Evolutionary conservation across 495 filamentous ascomycete genomes (phyloP), one percentile per base, ranked within the genome.

Genomic region (Amphirosellinia nigrospora): DNA sequence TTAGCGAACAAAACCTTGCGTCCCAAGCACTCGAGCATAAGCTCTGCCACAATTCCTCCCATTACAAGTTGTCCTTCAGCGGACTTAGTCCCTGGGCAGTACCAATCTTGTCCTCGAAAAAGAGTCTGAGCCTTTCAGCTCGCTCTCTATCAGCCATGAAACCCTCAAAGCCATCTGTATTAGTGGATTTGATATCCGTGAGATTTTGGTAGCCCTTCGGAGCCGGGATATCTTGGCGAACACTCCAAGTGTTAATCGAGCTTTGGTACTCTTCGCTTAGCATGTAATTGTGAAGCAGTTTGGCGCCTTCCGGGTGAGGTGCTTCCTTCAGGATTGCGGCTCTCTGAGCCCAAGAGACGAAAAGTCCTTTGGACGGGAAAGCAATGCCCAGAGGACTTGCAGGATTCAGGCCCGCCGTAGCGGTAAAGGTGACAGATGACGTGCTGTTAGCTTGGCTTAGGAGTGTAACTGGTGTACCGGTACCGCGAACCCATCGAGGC

Each of bases 401-500:
- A 64, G 61, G 41, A 2, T 50, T 15, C 4, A 67, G 11, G 48
- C 56, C 59, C 16, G 38, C 30, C 15, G 36, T n/a, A 3, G 52
- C n/a, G 15, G 60, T 60, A 38, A 52, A 41, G 0, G 71, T 68
- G 30, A 72, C 69, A 34, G 70, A 73, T 7, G 66, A 70, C 28
- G 66, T 64, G 36, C 66, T 70, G 64, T 71, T 70, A 21, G 76
- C 23, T 32, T 64, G 61, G 30, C 43, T 50, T 28, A 64, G 26
- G 7, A 81, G 21, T 6, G 73, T 70, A 38, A 50, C 48, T 9
- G 80, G 77, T 32, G 80, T 82, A 21, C 68, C 72, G 21, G 73
- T 76, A 1, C 79, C 79, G 4, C 80, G 79, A 11, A 82, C 79
- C 79, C 79, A 82, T 43, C 70, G 59, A 28, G 78, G 73, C 53